Conservation (phyloP, 805 yeast species). For the Wickerhamiella azymoides region DNA sequence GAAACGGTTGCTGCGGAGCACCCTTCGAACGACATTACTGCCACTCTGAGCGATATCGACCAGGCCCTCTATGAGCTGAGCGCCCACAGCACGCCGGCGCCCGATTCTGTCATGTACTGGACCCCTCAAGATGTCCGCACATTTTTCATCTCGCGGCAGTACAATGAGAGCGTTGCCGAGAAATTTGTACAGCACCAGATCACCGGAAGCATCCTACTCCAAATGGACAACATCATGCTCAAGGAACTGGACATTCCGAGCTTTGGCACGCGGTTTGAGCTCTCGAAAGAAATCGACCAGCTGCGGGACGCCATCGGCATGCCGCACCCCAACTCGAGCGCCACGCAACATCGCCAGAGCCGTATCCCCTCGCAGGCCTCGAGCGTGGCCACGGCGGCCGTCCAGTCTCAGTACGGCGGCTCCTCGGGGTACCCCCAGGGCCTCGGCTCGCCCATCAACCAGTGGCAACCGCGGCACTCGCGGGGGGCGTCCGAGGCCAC, state of each 20-base stretch:
- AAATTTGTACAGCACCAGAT: slow-evolving; percentile 80
- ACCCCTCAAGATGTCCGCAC: slow-evolving; percentile 72
- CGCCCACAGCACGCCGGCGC: slow-evolving; percentile 12
- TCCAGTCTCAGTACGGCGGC: background rate
- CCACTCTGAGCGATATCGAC: slow-evolving; percentile 27
- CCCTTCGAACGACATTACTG: slow-evolving; percentile 32
- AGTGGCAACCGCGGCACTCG: background rate
- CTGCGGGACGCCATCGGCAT: slow-evolving; percentile 21
- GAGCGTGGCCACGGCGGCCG: background rate
- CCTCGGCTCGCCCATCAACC: background rate
- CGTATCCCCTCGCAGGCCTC: background rate
- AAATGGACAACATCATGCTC: slow-evolving; percentile 69
- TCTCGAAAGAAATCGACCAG: slow-evolving; percentile 75
- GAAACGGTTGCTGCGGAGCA: slow-evolving; percentile 8
- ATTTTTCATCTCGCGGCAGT: slow-evolving; percentile 59
- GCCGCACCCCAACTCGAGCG: background rate
- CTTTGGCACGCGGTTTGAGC: slow-evolving; percentile 90
- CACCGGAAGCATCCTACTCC: slow-evolving; percentile 72
- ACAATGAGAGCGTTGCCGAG: slow-evolving; percentile 59
- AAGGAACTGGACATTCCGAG: slow-evolving; percentile 86
- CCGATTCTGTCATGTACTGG: slow-evolving; percentile 38
- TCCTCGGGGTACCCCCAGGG: background rate
- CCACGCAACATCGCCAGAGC: background rate
- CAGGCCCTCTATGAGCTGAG: slow-evolving; percentile 27
- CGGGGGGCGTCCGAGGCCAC: background rate